Evolutionary conservation across 148 eudicot species (phyloP).

Genomic region (Persicaria tinctoria): DNA sequence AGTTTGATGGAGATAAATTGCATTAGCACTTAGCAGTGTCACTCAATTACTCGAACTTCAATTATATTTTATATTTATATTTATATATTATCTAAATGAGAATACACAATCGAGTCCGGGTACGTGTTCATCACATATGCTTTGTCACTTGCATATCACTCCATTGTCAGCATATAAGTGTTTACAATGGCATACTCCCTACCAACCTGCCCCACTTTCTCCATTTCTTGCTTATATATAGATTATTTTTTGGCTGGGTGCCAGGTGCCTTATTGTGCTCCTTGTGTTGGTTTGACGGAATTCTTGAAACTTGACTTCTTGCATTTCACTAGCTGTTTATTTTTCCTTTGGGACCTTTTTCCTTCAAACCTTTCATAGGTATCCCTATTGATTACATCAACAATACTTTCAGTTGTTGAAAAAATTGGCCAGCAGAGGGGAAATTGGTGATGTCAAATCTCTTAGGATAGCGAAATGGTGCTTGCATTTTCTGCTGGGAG

Average conservation of each 20-base stretch:
- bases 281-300: not conserved
- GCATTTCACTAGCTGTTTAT: not conserved
- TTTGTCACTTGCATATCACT: not conserved
- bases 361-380: not conserved
- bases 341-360: not conserved
- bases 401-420: not conserved
- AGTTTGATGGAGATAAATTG: too few relatives aligned
- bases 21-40: too few relatives aligned
- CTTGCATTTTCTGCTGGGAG: not conserved
- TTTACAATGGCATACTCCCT: too few relatives aligned
- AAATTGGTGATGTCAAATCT: conserved; percentile 1
- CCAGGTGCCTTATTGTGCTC: too few relatives aligned
- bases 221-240: too few relatives aligned
- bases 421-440: conserved; percentile 3
- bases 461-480: conserved; percentile 1
- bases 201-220: too few relatives aligned
- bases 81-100: too few relatives aligned
- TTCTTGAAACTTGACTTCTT: not conserved
- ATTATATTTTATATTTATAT: too few relatives aligned
- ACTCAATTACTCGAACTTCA: too few relatives aligned
- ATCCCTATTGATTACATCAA: not conserved
- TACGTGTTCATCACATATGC: not conserved
- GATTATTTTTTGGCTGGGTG: too few relatives aligned
- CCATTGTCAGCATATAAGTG: not conserved
- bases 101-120: too few relatives aligned